A percentile compares a stretch with the other conserved stretches of the same genome.
Conservation (phyloP, 345 rosid genomes). For the Hevea brasiliensis region DNA sequence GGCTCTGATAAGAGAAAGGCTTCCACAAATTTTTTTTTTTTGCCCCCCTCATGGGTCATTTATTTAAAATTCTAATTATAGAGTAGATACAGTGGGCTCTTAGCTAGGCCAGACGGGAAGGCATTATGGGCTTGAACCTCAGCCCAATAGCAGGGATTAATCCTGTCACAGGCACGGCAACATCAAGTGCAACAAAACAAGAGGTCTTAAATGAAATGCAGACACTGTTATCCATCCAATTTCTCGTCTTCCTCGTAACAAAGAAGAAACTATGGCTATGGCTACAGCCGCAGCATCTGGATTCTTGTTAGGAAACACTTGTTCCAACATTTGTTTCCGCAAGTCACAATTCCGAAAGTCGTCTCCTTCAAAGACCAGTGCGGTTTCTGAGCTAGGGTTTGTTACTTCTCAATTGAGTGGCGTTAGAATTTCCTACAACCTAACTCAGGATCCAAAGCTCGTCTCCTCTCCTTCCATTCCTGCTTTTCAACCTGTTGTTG, state of each 20-base stretch:
- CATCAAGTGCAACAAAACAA: too few relatives aligned
- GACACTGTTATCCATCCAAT: too few relatives aligned
- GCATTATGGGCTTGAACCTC: too few relatives aligned
- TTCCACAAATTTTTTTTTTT: neutral
- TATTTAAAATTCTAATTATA: too few relatives aligned
- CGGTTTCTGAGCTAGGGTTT: constrained; percentile 47
- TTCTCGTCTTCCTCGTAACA: too few relatives aligned
- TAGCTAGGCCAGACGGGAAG: too few relatives aligned
- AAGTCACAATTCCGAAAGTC: constrained; percentile 22
- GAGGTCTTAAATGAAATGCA: too few relatives aligned
- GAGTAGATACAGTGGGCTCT: too few relatives aligned
- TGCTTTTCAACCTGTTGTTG: constrained; percentile 57
- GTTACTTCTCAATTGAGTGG: constrained; percentile 67
- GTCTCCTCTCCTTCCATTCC: constrained; percentile 42
- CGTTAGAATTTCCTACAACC: constrained; percentile 47
- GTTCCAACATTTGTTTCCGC: constrained; percentile 31
- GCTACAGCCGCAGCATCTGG: constrained; percentile 30
- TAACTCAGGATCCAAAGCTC: constrained; percentile 24
- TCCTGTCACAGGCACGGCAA: too few relatives aligned
- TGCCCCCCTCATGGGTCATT: too few relatives aligned
- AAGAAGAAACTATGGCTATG: constrained; percentile 13
- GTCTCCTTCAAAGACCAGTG: constrained; percentile 11
- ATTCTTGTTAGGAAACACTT: constrained; percentile 26
- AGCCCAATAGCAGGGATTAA: too few relatives aligned
- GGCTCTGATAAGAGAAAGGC: constrained; percentile 22